phyloP scores from a whole-genome alignment of 257 asterid genomes.

The Leonotis leonurus region DNA sequence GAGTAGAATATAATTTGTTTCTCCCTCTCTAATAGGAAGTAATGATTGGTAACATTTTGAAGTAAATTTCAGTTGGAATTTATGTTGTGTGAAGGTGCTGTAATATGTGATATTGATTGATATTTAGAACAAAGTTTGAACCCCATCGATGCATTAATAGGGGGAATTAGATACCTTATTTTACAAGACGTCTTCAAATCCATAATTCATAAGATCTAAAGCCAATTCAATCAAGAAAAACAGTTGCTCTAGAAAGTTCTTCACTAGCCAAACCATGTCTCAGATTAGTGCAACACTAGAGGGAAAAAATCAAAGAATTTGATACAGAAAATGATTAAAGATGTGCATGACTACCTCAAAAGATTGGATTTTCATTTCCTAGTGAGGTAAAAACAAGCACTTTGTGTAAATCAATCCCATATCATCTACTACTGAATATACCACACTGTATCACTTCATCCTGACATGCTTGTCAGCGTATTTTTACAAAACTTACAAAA shows the following conservation, averaged over 20 bases:
- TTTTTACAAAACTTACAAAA: conserved; percentile 34
- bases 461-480: conserved; percentile 15
- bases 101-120: too few species aligned
- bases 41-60: too few species aligned
- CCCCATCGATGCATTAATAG: too few species aligned
- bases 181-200: too few species aligned
- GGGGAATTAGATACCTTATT: too few species aligned
- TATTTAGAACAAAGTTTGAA: too few species aligned
- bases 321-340: conserved; percentile 2
- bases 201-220: background rate
- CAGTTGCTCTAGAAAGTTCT: background rate
- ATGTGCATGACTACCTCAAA: conserved; percentile 6
- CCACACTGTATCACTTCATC: conserved; percentile 10
- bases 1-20: conserved; percentile 41
- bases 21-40: background rate
- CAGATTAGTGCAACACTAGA: background rate
- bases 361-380: conserved; percentile 8
- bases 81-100: too few species aligned
- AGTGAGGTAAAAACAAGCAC: conserved; percentile 1
- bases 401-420: conserved; percentile 12
- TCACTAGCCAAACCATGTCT: background rate
- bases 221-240: background rate
- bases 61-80: too few species aligned
- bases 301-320: background rate
- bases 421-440: conserved; percentile 8